Conservation (phyloP, 2,329 filamentous ascomycete species). For the Colletotrichum sp. region DNA sequence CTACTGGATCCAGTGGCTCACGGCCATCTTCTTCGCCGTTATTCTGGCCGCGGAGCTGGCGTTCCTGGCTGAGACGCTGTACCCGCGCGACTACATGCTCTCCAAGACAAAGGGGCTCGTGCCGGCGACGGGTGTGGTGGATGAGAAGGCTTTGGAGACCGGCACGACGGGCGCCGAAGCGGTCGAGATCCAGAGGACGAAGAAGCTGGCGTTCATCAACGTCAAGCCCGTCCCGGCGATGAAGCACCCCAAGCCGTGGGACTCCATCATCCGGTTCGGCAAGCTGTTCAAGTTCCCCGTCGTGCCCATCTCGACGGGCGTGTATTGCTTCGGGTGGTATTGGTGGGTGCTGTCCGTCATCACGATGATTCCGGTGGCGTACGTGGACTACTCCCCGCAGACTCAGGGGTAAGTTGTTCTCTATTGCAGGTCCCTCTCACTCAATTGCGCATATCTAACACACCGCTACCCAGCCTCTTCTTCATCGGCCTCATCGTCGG, state of each 20-base stretch:
- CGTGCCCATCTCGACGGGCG: conserved; percentile 48
- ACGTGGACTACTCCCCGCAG: conserved; percentile 48
- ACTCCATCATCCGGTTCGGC: conserved; percentile 47
- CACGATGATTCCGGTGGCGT: conserved; percentile 57
- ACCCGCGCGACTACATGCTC: conserved; percentile 56
- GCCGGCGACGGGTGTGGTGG: not conserved
- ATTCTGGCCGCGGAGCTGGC: conserved; percentile 51
- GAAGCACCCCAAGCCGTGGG: conserved; percentile 52
- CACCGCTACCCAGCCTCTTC: conserved; percentile 37
- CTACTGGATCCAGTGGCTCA: conserved; percentile 59
- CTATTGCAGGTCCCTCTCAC: not conserved
- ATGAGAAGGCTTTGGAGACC: conserved; percentile 18
- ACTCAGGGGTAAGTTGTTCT: conserved; percentile 45
- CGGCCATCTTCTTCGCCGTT: conserved; percentile 54
- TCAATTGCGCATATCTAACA: not conserved
- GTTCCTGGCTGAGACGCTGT: conserved; percentile 60
- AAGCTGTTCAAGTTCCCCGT: conserved; percentile 50
- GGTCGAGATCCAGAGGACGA: conserved; percentile 38
- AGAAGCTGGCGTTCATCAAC: conserved; percentile 47
- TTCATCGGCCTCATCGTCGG: conserved; percentile 59
- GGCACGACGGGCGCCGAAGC: conserved; percentile 8
- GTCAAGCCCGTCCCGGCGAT: conserved; percentile 51
- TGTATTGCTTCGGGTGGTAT: conserved; percentile 59
- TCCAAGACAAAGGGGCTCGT: conserved; percentile 1
- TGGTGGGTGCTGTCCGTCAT: conserved; percentile 61